Conservation (phyloP, 805 yeast species). For the Candida nonsorbophila region DNA sequence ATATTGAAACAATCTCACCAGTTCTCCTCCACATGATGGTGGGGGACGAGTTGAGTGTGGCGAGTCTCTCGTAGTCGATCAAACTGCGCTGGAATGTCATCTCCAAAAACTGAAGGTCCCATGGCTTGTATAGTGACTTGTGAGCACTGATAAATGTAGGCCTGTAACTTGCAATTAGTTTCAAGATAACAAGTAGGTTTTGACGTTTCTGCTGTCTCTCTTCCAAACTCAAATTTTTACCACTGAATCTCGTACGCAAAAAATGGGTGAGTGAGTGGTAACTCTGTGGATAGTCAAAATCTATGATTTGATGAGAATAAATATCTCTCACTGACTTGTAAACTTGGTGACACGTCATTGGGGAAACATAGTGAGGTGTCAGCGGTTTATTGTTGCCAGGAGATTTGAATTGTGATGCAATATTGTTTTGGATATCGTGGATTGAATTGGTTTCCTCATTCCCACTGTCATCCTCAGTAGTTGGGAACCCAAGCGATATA, state of each 20-base stretch:
- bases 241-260: constrained; percentile 51
- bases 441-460: background rate
- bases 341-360: constrained; percentile 51
- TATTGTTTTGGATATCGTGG: too few relatives aligned
- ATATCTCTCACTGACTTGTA: constrained; percentile 49
- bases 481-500: constrained; percentile 31
- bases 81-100: constrained; percentile 41
- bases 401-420: too few relatives aligned
- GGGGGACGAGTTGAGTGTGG: constrained; percentile 61
- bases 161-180: constrained; percentile 59
- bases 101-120: constrained; percentile 54
- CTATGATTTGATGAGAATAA: constrained; percentile 40
- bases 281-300: constrained; percentile 59
- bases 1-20: constrained; percentile 77
- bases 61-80: constrained; percentile 40
- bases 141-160: constrained; percentile 78
- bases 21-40: constrained; percentile 83
- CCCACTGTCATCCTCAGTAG: constrained; percentile 1
- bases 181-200: constrained; percentile 39
- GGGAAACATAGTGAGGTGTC: constrained; percentile 42
- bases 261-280: constrained; percentile 57
- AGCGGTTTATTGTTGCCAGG: too few relatives aligned
- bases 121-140: constrained; percentile 59
- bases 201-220: constrained; percentile 24
- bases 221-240: constrained; percentile 33